Evolutionary conservation across 2,329 filamentous ascomycete species (phyloP), one percentile per base, ranked within the genome.

Genomic region (Aspergillus sp.): DNA sequence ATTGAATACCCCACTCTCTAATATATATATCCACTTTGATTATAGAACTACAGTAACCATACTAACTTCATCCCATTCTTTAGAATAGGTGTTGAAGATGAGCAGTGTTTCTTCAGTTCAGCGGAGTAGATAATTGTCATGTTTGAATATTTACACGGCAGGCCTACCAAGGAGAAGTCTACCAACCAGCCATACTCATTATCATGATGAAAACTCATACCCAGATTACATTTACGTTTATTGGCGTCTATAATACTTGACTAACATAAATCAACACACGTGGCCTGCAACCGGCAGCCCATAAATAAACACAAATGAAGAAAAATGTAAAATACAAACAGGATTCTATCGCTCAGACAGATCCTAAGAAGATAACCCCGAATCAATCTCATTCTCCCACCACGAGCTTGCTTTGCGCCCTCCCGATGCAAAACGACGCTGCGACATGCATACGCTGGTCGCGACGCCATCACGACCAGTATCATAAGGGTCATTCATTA

Each of bases 401-500:
- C 45, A 36, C 42, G 44, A 40, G 42, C 38, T 36, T 41, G 44
- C 45, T 47, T 42, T 43, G 47, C 45, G 44, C 42, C 42, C 37
- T 41, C 42, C 26, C 39, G 46, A 29, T 28, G 36, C 36, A 19
- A 19, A 19, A 19, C 19, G 19, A 19, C 19, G 19, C 19, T 19
- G 37, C 37, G n/a, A 46, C 45, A 52, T 50, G 52, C 51, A 50
- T 50, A 45, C 51, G 48, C 48, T 54, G 54, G 51, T 46, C 49
- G 48, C 47, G 33, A 52, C 19, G 40, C 47, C 46, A 46, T 46
- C 47, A 47, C 54, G 48, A 52, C 54, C 55, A 58, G 47, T 46
- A 50, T 58, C 55, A 46, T 58, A 49, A 58, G 46, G 52, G 48
- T 58, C 55, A 54, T 58, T 54, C 45, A 58, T 58, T 58, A 58